These are phyloP conservation scores for Lachnellula cervina DNA, from an alignment of 2,329 filamentous ascomycete genomes.

Conservation along the genomic window DNA sequence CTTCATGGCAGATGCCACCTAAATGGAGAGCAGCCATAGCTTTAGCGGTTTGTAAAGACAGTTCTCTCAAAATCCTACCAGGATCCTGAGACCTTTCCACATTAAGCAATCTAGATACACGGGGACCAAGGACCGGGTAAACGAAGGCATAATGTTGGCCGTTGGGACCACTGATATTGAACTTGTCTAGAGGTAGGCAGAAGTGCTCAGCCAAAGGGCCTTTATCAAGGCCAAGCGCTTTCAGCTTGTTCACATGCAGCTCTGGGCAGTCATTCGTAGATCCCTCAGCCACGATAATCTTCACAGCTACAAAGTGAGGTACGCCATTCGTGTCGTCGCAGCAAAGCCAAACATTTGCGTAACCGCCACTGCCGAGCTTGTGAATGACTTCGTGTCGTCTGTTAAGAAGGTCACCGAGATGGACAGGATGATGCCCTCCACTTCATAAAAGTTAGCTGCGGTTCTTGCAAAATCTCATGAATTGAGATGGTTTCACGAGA, in stretches of 20 bases:
- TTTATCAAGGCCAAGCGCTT: neutral
- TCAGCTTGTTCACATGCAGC: constrained; percentile 7
- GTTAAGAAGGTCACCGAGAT: constrained; percentile 18
- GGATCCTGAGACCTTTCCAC: neutral
- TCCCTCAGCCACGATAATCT: constrained; percentile 12
- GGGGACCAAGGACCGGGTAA: constrained; percentile 9
- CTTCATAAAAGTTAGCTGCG: too few relatives aligned
- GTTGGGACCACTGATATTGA: constrained; percentile 11
- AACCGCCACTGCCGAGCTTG: constrained; percentile 38
- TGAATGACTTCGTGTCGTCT: constrained; percentile 34
- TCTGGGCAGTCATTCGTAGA: constrained; percentile 6
- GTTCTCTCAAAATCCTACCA: neutral
- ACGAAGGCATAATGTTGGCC: constrained; percentile 5
- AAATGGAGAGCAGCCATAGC: constrained; percentile 25
- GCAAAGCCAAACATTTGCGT: constrained; percentile 38
- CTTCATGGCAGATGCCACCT: constrained; percentile 21
- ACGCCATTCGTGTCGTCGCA: constrained; percentile 22
- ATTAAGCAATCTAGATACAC: constrained; percentile 3
- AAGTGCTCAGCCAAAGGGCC: neutral
- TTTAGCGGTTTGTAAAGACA: constrained; percentile 18
- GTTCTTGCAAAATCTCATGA: too few relatives aligned
- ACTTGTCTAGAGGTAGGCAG: constrained; percentile 6
- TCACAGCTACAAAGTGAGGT: constrained; percentile 10
- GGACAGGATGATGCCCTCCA: constrained; percentile 25
- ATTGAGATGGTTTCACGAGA: too few relatives aligned